These are phyloP conservation scores for Lepidium aucheri DNA, from an alignment of 345 rosid species.

Conservation along the genomic window DNA sequence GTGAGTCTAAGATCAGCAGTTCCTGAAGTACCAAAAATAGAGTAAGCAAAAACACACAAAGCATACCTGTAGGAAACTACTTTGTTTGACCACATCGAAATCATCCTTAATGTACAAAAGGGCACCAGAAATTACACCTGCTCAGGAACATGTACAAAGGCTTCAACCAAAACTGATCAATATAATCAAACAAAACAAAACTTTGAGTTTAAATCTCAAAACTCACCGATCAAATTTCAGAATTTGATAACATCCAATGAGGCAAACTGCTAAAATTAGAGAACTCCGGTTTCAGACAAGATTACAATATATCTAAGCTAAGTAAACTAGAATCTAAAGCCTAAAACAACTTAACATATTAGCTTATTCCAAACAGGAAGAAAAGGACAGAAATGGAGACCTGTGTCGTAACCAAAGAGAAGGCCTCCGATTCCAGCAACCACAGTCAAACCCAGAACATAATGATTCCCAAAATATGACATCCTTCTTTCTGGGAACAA, in stretches of 20 bases:
- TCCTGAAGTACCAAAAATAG: too few relatives aligned
- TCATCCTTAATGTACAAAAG: slow-evolving; percentile 94
- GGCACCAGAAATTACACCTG: slow-evolving; percentile 97
- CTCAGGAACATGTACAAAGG: neutral
- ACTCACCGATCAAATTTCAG: neutral
- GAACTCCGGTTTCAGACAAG: neutral
- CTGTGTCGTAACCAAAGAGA: slow-evolving; percentile 95
- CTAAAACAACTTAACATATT: neutral
- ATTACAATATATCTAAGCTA: neutral
- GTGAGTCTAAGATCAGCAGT: too few relatives aligned
- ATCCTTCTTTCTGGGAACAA: slow-evolving; percentile 86
- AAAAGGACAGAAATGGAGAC: slow-evolving; percentile 29
- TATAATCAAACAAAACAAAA: too few relatives aligned
- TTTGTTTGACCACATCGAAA: slow-evolving; percentile 61
- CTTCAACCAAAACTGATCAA: neutral
- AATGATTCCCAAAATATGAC: slow-evolving; percentile 66
- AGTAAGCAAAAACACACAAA: too few relatives aligned
- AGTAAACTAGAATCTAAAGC: neutral
- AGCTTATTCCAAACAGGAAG: too few relatives aligned
- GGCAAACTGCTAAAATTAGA: neutral
- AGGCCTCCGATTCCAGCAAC: slow-evolving; percentile 91
- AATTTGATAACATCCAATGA: neutral
- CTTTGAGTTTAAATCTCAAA: neutral
- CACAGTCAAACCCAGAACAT: slow-evolving; percentile 62
- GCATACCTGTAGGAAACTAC: slow-evolving; percentile 82